These are phyloP conservation scores for Aphanomyces stellatus DNA, from an alignment of 352 stramenopile species.

Conservation along the genomic window DNA sequence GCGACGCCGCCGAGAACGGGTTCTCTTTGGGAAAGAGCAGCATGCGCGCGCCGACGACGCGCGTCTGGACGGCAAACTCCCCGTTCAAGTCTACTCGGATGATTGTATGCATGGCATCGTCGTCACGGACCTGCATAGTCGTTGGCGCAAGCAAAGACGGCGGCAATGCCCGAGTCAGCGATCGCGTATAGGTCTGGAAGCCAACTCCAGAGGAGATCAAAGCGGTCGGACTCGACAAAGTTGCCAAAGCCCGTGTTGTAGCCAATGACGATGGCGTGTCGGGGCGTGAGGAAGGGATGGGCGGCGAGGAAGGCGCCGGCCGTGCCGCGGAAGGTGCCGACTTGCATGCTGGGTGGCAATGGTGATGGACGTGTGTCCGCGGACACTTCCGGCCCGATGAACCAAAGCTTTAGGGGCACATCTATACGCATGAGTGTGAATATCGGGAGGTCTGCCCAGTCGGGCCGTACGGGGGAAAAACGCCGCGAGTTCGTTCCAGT, in stretches of 20 bases:
- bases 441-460: neutral
- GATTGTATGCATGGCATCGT: neutral
- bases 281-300: conserved; percentile 25
- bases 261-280: conserved; percentile 47
- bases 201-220: conserved; percentile 61
- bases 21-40: conserved; percentile 57
- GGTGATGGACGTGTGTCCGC: neutral
- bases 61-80: conserved; percentile 62
- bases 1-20: conserved; percentile 57
- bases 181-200: conserved; percentile 53
- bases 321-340: conserved; percentile 34
- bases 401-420: conserved; percentile 35
- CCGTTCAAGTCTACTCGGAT: conserved; percentile 49
- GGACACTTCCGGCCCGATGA: conserved; percentile 52
- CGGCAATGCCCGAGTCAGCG: conserved; percentile 37
- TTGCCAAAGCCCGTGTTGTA: conserved; percentile 78
- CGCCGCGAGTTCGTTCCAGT: conserved; percentile 46
- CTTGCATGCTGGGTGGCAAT: conserved; percentile 7
- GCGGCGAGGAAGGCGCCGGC: conserved; percentile 41
- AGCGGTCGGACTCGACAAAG: conserved; percentile 45
- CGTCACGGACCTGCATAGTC: conserved; percentile 34
- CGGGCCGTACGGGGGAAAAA: conserved; percentile 26
- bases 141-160: conserved; percentile 68
- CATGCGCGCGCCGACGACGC: conserved; percentile 51
- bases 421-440: neutral